Base-by-base conservation (phyloP, 2,329 filamentous ascomycete genomes). In the Colletotrichum sp. region DNA sequence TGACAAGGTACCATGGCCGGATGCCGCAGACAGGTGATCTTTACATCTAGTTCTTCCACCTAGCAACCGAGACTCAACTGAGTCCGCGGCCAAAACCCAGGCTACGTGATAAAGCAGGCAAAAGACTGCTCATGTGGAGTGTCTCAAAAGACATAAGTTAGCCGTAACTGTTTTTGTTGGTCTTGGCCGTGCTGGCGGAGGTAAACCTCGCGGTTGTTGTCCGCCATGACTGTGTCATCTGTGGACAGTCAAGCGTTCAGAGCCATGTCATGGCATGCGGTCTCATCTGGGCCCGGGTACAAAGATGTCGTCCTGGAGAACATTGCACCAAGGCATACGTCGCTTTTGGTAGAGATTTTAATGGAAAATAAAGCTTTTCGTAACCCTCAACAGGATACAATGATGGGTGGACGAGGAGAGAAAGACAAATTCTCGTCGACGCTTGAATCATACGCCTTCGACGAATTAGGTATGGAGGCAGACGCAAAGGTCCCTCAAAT, bases 231-330 rank as follows among this genome's bases (percentile, higher is more conserved):
- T 44, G 36, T 44, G 36, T 44, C 36, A 44, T 44, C 36, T 44
- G 8, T 44, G 16, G 8, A 44, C 36, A 44, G 36, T 44, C 36
- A 44, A 19, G 36, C 8, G 16, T 19, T 19, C 16, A 19, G 36
- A 19, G 16, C 1, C 5, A 44, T 19, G 8, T 11, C 36, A 19
- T 44, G 36, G 16, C 8, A 3, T 19, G 36, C 36, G 36, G 36
- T 1, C 36, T 19, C 8, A 44, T 44, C 8, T 44, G 19, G 39
- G 39, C 39, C 9, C 39, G 39, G 5, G 39, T 44, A 12, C 8
- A 44, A 6, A 6, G 39, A 11, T 5, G 19, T 3, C 0, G 5
- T n/a, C 5, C 19, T 44, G 2, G 8, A 11, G 19, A 12, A n/a
- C 8, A n/a, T n/a, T 3, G 5, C 5, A 44, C 9, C 39, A 12